phyloP scores from a whole-genome alignment of 495 filamentous ascomycete species.

The Eremomyces bilateralis region DNA sequence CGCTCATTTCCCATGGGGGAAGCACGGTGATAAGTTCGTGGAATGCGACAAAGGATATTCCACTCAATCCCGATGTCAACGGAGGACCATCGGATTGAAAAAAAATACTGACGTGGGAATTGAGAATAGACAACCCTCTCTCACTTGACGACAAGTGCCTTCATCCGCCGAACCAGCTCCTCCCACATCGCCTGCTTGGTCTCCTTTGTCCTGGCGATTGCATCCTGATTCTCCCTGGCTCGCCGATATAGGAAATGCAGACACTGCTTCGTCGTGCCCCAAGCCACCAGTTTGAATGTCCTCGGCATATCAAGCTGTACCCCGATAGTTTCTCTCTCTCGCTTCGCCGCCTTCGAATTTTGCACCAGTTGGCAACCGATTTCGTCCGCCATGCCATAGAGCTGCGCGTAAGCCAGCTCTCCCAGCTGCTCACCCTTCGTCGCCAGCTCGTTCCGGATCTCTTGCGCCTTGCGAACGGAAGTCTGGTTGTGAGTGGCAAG shows the following conservation, averaged over 20 bases:
- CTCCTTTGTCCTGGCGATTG: conserved; percentile 53
- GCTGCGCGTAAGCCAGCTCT: conserved; percentile 64
- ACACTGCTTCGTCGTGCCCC: conserved; percentile 81
- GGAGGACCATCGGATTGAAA: too few species aligned
- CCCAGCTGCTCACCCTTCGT: conserved; percentile 22
- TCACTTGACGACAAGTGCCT: too few species aligned
- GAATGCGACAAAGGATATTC: too few species aligned
- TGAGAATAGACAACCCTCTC: too few species aligned
- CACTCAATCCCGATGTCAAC: too few species aligned
- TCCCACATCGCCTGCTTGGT: conserved; percentile 60
- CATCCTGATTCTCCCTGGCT: conserved; percentile 82
- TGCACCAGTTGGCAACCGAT: conserved; percentile 49
- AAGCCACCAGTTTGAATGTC: conserved; percentile 78
- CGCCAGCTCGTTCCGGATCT: conserved; percentile 30
- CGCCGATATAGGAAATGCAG: conserved; percentile 76
- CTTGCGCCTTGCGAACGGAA: conserved; percentile 50
- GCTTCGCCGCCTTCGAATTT: conserved; percentile 11
- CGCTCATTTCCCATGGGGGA: too few species aligned
- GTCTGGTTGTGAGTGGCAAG: conserved; percentile 86
- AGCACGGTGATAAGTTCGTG: too few species aligned
- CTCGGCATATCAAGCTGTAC: conserved; percentile 26
- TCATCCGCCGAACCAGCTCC: too few species aligned
- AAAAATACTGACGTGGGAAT: too few species aligned
- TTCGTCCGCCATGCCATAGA: conserved; percentile 96
- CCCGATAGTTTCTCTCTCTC: conserved; percentile 5